Base-by-base conservation (phyloP, 257 asterid genomes). In the Scutellaria baicalensis region DNA sequence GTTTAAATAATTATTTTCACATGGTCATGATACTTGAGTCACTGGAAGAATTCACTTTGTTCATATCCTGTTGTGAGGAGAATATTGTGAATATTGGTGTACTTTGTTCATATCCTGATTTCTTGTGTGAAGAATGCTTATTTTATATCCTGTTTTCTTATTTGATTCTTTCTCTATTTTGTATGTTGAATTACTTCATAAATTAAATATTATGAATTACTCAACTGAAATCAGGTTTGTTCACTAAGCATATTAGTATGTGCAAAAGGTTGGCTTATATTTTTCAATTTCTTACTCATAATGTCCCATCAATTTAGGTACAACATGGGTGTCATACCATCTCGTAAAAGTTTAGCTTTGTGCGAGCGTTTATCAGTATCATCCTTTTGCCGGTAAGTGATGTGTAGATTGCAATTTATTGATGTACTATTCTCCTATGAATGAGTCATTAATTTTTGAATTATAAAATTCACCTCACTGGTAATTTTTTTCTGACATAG, bases 241-340 rank as follows among this genome's bases (percentile, higher is more conserved):
- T 17, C 47, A 1, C n/a, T 71, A n/a, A 14, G 33, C 64, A 39
- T 18, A 35, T 61, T 58, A 43, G 33, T 59, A 23, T 31, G 66
- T 45, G 69, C 48, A 42, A 18, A 63, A 42, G 65, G 42, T 70
- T 40, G 27, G 49, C 13, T 42, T 45, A 40, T 51, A 47, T 20
- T 38, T 66, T 64, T 10, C 3, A 16, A 31, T 21, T 44, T 44
- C 59, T 78, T 23, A 35, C 33, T 27, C 6, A n/a, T 62, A 51
- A 18, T 47, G 31, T 60, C 58, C 67, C 49, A 12, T 66, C 51
- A 33, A 54, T 84, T 67, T 81, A 94, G 99, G 90, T 94, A 91
- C 86, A 91, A 83, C 78, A 91, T 93, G 89, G 97, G 99, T 8
- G 89, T 93, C 40, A 91, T 91, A 73, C 84, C 96, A 61, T 86